Conservation (phyloP, 23 red algal species). For the Gracilaria gracilis region DNA sequence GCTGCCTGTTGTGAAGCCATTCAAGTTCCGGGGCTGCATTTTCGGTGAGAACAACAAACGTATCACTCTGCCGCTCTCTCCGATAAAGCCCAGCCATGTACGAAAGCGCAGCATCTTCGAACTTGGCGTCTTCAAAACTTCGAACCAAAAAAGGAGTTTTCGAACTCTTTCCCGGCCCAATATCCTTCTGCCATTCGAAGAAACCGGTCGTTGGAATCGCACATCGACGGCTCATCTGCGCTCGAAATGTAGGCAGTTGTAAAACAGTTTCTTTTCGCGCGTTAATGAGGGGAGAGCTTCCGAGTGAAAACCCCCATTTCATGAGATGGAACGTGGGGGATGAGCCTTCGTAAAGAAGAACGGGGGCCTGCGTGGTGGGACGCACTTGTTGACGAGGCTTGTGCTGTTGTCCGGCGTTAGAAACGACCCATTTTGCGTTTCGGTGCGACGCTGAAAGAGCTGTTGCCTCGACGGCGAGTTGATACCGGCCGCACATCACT, state of each 20-base stretch:
- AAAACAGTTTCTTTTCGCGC: slow-evolving; percentile 57
- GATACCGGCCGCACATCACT: slow-evolving; percentile 59
- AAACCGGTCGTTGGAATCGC: slow-evolving; percentile 57
- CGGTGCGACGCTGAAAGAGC: slow-evolving; percentile 6
- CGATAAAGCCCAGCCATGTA: slow-evolving; percentile 27
- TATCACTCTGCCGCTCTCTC: background rate
- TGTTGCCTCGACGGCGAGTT: slow-evolving; percentile 24
- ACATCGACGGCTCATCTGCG: slow-evolving; percentile 34
- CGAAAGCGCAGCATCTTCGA: background rate
- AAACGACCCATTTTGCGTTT: slow-evolving; percentile 30
- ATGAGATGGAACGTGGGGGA: background rate
- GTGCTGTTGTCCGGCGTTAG: slow-evolving; percentile 23
- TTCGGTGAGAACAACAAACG: slow-evolving; percentile 21
- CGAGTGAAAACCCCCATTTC: slow-evolving; percentile 19
- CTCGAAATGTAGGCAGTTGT: slow-evolving; percentile 48
- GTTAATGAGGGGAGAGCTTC: slow-evolving; percentile 42
- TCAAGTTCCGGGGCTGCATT: slow-evolving; percentile 1
- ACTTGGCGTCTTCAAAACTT: background rate
- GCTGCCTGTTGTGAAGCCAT: slow-evolving; percentile 26
- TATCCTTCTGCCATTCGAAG: slow-evolving; percentile 62
- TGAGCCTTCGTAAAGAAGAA: slow-evolving; percentile 15
- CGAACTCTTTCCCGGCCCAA: slow-evolving; percentile 1
- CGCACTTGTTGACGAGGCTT: slow-evolving; percentile 56
- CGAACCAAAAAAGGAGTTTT: slow-evolving; percentile 36
- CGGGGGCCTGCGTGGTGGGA: slow-evolving; percentile 48